Conservation (phyloP, 345 rosid genomes). For the Laguncularia racemosa region DNA sequence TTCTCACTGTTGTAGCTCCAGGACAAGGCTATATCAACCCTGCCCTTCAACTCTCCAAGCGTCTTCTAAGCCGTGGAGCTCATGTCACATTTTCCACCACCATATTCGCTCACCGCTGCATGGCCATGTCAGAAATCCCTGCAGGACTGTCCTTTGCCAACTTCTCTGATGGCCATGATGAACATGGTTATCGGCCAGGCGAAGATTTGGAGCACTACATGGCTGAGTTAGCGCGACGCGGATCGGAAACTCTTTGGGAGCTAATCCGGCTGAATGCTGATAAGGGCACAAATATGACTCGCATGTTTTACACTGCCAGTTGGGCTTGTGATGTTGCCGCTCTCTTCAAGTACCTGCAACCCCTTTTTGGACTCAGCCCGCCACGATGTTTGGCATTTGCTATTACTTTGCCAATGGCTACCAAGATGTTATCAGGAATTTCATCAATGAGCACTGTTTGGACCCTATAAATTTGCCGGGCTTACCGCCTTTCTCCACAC, state of each 20-base stretch:
- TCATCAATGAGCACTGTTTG: neutral
- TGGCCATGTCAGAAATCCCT: no score
- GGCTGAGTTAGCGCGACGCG: no score
- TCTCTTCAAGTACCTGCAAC: no score
- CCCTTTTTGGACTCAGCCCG: neutral
- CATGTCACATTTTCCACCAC: constrained; percentile 36
- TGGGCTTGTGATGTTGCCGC: no score
- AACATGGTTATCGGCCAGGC: no score
- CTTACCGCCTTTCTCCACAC: neutral
- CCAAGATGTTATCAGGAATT: neutral
- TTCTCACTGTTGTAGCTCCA: constrained; percentile 35
- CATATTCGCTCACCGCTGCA: neutral
- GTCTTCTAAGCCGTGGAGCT: constrained; percentile 35
- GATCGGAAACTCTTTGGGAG: no score
- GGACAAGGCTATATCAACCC: constrained; percentile 67
- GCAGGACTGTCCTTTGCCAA: no score
- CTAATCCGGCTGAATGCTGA: no score
- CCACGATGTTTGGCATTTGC: neutral
- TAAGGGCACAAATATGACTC: no score
- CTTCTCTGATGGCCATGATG: no score
- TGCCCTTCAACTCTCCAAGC: constrained; percentile 39
- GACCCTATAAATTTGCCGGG: neutral
- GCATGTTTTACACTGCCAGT: no score
- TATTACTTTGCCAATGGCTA: neutral
- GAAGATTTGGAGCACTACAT: no score